Percentiles rank a stretch among this genome's conserved stretches.
phyloP scores from a whole-genome alignment of 352 stramenopile species.

The Phytophthora quininea region DNA sequence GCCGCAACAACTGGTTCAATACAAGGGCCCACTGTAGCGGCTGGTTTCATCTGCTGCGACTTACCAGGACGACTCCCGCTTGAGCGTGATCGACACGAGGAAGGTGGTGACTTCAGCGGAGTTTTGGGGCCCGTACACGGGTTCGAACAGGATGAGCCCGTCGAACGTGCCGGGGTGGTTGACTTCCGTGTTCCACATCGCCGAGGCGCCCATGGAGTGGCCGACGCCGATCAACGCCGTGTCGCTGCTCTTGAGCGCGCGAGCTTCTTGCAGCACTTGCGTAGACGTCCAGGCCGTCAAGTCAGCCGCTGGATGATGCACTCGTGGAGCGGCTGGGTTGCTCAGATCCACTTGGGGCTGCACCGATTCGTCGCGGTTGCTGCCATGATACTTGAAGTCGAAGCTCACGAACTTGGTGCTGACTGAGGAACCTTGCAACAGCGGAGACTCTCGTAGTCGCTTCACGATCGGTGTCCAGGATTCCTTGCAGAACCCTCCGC shows the following conservation, averaged over 20 bases:
- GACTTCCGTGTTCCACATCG: constrained; percentile 47
- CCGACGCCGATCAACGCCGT: constrained; percentile 49
- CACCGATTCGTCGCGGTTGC: constrained; percentile 45
- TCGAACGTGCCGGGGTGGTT: constrained; percentile 50
- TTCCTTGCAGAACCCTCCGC: constrained; percentile 52
- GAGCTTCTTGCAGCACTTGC: constrained; percentile 37
- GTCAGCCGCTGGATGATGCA: constrained; percentile 35
- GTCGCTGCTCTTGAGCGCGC: constrained; percentile 13
- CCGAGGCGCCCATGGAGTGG: constrained; percentile 53
- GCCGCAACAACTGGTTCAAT: background rate
- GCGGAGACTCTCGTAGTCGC: constrained; percentile 34
- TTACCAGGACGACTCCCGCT: constrained; percentile 37
- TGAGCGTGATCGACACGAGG: constrained; percentile 47
- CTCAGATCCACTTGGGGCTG: constrained; percentile 28
- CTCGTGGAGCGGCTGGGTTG: constrained; percentile 33
- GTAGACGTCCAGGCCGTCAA: constrained; percentile 28
- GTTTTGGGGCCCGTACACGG: constrained; percentile 33
- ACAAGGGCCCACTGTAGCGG: too few relatives aligned
- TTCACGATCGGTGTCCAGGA: constrained; percentile 53
- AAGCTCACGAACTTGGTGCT: constrained; percentile 37
- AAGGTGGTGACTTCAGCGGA: constrained; percentile 25
- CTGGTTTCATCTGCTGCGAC: too few relatives aligned
- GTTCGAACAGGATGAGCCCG: constrained; percentile 55
- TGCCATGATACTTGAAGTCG: constrained; percentile 61
- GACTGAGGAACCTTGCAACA: constrained; percentile 25